A percentile compares a stretch with the other conserved stretches of the same genome.
Evolutionary conservation across 2,329 filamentous ascomycete genomes (phyloP).

Genomic region (Ophiostoma perfectum): DNA sequence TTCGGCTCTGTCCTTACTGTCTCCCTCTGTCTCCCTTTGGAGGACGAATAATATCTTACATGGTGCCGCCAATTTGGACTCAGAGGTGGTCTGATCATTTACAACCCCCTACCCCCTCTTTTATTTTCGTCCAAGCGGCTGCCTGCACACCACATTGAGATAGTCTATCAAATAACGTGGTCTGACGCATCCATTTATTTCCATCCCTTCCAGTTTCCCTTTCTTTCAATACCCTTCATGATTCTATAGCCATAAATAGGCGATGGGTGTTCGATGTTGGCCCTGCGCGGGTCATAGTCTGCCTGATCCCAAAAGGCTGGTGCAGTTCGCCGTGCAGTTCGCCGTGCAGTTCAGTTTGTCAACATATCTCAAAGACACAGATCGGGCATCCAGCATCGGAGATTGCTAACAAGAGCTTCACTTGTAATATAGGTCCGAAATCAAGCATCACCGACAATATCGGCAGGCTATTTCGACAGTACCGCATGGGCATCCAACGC

Average conservation of each 20-base stretch:
- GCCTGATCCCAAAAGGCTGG: not conserved
- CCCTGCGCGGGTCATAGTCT: not conserved
- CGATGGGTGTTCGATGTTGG: not conserved
- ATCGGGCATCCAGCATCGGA: not conserved
- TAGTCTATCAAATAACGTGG: not conserved
- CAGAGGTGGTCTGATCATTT: constrained; percentile 10
- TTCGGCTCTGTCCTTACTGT: not conserved
- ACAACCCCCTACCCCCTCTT: constrained; percentile 8
- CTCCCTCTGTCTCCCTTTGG: not conserved
- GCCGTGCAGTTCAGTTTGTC: not conserved
- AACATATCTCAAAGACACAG: not conserved
- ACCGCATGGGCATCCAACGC: not conserved
- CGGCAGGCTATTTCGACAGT: not conserved
- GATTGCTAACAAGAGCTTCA: not conserved
- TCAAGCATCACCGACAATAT: not conserved
- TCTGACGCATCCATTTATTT: not conserved
- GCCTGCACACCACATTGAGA: not conserved
- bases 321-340: not conserved
- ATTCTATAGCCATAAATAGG: constrained; percentile 1
- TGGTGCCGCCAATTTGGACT: not conserved
- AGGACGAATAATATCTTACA: not conserved
- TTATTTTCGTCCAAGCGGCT: constrained; percentile 1
- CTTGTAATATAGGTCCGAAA: not conserved
- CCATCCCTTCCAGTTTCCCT: not conserved
- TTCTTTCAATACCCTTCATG: not conserved